Evolutionary conservation across 1,284 basidiomycete genomes (phyloP).

Genomic region (Volvariella volvacea): DNA sequence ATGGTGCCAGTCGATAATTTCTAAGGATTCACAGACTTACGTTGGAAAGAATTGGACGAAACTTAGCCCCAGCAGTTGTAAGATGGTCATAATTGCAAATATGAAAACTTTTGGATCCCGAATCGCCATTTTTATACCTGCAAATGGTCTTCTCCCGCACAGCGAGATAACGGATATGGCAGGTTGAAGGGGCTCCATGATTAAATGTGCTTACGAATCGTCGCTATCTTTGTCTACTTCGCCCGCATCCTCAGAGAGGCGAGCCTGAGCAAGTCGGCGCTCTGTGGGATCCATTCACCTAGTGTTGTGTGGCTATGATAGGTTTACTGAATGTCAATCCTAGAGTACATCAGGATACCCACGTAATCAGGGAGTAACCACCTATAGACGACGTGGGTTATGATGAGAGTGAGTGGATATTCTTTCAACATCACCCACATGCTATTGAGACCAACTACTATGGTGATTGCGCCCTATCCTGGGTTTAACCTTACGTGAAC

Average conservation of each 20-base stretch:
- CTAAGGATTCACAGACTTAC: constrained; percentile 27
- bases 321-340: neutral
- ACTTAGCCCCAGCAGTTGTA: constrained; percentile 54
- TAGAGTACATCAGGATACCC: constrained; percentile 11
- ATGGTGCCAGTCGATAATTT: neutral
- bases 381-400: constrained; percentile 20
- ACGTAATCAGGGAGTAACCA: constrained; percentile 53
- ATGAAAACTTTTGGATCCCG: constrained; percentile 57
- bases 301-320: constrained; percentile 53
- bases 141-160: constrained; percentile 34
- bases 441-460: constrained; percentile 46
- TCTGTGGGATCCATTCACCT: constrained; percentile 56
- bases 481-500: constrained; percentile 1
- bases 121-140: constrained; percentile 51
- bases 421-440: constrained; percentile 31
- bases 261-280: constrained; percentile 58
- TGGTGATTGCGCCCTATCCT: constrained; percentile 47
- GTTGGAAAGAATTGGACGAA: constrained; percentile 75
- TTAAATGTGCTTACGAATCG: constrained; percentile 39
- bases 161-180: neutral
- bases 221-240: constrained; percentile 58
- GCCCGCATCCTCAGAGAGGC: constrained; percentile 72
- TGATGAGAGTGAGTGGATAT: neutral
- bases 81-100: constrained; percentile 48
- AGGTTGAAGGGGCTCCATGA: constrained; percentile 1